Percentiles rank a stretch among this genome's conserved stretches.
These are phyloP conservation scores for Bipolaris oryzae DNA, from an alignment of 2,329 filamentous ascomycete genomes.

Conservation along the genomic window DNA sequence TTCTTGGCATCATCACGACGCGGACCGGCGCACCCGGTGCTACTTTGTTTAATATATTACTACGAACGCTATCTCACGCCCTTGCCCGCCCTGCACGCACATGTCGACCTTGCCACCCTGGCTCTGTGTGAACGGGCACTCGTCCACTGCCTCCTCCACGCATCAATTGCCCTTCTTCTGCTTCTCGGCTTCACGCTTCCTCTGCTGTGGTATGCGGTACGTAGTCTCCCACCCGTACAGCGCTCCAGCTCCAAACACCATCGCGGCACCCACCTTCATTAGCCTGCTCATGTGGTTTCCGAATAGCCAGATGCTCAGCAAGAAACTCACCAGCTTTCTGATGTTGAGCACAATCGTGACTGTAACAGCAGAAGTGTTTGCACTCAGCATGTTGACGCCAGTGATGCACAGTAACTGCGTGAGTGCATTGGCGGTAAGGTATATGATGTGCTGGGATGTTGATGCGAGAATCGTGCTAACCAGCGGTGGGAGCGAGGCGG, in stretches of 20 bases:
- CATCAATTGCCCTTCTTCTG: constrained; percentile 37
- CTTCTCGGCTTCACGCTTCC: constrained; percentile 34
- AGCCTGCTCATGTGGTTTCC: constrained; percentile 79
- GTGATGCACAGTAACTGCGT: constrained; percentile 96
- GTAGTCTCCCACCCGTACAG: constrained; percentile 80
- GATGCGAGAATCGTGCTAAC: constrained; percentile 40
- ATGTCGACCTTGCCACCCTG: not conserved
- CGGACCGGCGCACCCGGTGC: constrained; percentile 5
- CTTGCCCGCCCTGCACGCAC: not conserved
- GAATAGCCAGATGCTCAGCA: constrained; percentile 93
- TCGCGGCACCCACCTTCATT: constrained; percentile 77
- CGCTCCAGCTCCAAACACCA: constrained; percentile 91
- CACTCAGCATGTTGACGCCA: constrained; percentile 91
- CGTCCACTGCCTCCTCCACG: not conserved
- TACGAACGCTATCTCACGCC: not conserved
- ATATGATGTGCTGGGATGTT: constrained; percentile 71
- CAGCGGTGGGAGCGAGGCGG: constrained; percentile 35
- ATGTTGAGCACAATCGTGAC: constrained; percentile 97
- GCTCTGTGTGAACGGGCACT: not conserved
- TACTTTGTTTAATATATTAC: not conserved
- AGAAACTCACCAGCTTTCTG: constrained; percentile 86
- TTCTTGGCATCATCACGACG: constrained; percentile 6
- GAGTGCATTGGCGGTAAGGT: constrained; percentile 75
- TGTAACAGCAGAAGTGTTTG: constrained; percentile 86
- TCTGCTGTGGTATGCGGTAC: constrained; percentile 52